Percentiles rank a stretch among this genome's conserved stretches.
phyloP scores from a whole-genome alignment of 257 asterid genomes.

The Cinchona pubescens region DNA sequence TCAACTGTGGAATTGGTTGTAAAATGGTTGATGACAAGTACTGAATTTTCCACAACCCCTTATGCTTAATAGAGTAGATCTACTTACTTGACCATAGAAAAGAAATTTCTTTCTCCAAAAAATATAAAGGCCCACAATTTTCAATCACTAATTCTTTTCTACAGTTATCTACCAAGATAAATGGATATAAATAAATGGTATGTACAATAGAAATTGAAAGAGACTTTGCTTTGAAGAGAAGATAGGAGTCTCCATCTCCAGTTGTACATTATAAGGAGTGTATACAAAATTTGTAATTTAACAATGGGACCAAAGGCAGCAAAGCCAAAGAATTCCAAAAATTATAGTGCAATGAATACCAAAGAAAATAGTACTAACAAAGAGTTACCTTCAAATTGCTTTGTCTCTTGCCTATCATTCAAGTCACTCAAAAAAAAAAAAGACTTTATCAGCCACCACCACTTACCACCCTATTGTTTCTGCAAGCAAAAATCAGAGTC shows the following conservation, averaged over 20 bases:
- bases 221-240: slow-evolving; percentile 80
- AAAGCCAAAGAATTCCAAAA: slow-evolving; percentile 25
- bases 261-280: slow-evolving; percentile 36
- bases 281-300: slow-evolving; percentile 19
- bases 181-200: slow-evolving; percentile 3
- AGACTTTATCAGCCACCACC: slow-evolving; percentile 42
- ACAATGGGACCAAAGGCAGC: slow-evolving; percentile 32
- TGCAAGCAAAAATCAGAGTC: slow-evolving; percentile 46
- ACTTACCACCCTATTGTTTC: slow-evolving; percentile 41
- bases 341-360: slow-evolving; percentile 36
- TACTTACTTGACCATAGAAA: slow-evolving; percentile 21
- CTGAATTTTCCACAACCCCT: slow-evolving; percentile 14
- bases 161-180: slow-evolving; percentile 12
- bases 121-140: slow-evolving; percentile 34
- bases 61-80: slow-evolving; percentile 22
- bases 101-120: slow-evolving; percentile 10
- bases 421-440: slow-evolving; percentile 57
- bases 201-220: slow-evolving; percentile 34
- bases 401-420: slow-evolving; percentile 56
- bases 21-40: slow-evolving; percentile 17
- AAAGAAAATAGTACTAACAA: slow-evolving; percentile 9
- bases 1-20: slow-evolving; percentile 28
- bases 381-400: slow-evolving; percentile 42
- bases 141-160: neutral
- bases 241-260: slow-evolving; percentile 49